phyloP scores from a whole-genome alignment of 2,329 filamentous ascomycete genomes.

The Phoma herbarum region DNA sequence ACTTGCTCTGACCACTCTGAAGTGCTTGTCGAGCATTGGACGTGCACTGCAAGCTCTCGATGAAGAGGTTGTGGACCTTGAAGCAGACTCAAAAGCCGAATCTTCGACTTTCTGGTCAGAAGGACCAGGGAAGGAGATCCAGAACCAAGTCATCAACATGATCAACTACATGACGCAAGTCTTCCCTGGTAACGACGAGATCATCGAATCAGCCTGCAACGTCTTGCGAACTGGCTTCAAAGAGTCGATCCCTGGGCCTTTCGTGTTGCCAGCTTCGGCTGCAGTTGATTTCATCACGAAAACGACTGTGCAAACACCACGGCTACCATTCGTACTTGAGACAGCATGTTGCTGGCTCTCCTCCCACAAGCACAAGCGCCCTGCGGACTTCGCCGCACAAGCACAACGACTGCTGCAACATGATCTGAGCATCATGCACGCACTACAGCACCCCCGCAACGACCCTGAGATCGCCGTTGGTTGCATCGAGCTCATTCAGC shows the following conservation, averaged over 20 bases:
- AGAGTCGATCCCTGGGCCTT: constrained; percentile 76
- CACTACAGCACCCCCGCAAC: constrained; percentile 68
- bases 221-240: constrained; percentile 78
- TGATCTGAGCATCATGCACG: constrained; percentile 68
- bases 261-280: constrained; percentile 73
- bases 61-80: constrained; percentile 74
- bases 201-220: constrained; percentile 75
- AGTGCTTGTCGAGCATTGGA: constrained; percentile 74
- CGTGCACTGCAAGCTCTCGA: constrained; percentile 74
- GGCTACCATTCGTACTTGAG: constrained; percentile 73
- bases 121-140: constrained; percentile 59
- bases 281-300: constrained; percentile 73
- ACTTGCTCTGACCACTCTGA: constrained; percentile 63
- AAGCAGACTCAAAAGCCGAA: constrained; percentile 54
- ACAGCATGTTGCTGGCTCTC: constrained; percentile 72
- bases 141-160: constrained; percentile 61
- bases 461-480: constrained; percentile 78
- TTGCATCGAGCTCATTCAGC: constrained; percentile 75
- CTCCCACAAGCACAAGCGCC: constrained; percentile 58
- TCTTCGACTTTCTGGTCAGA: constrained; percentile 59
- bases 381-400: constrained; percentile 37
- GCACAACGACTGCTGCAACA: constrained; percentile 61
- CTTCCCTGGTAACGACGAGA: constrained; percentile 70
- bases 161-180: constrained; percentile 60
- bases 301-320: constrained; percentile 67